phyloP scores from a whole-genome alignment of 1,284 basidiomycete genomes.

The Irpex lacteus region DNA sequence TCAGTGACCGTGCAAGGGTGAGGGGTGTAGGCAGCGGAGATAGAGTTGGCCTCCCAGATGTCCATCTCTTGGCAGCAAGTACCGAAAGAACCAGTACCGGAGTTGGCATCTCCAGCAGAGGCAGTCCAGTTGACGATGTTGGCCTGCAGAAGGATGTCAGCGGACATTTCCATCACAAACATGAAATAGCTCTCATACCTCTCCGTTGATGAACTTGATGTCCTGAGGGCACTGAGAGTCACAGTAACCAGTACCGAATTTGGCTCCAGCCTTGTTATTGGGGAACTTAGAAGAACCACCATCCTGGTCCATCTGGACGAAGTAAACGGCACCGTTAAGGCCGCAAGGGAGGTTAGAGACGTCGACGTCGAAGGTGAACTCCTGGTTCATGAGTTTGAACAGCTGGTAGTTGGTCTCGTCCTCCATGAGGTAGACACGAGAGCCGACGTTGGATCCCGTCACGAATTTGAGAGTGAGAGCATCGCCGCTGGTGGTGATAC shows the following conservation, averaged over 20 bases:
- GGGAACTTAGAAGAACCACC: slow-evolving; percentile 49
- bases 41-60: slow-evolving; percentile 53
- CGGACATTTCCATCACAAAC: too few species aligned
- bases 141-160: slow-evolving; percentile 29
- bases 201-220: slow-evolving; percentile 31
- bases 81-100: slow-evolving; percentile 41
- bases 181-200: neutral
- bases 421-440: slow-evolving; percentile 42
- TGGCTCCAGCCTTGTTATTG: slow-evolving; percentile 54
- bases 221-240: slow-evolving; percentile 34
- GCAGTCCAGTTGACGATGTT: slow-evolving; percentile 43
- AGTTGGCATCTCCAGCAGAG: slow-evolving; percentile 35
- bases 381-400: slow-evolving; percentile 51
- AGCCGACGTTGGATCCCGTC: slow-evolving; percentile 36
- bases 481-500: slow-evolving; percentile 35
- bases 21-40: slow-evolving; percentile 44
- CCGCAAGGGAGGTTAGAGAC: slow-evolving; percentile 38
- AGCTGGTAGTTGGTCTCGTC: slow-evolving; percentile 43
- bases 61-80: slow-evolving; percentile 57
- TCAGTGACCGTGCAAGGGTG: slow-evolving; percentile 42
- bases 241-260: slow-evolving; percentile 33
- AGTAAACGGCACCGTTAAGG: slow-evolving; percentile 39
- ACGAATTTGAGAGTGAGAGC: slow-evolving; percentile 38
- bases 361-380: slow-evolving; percentile 58
- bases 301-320: slow-evolving; percentile 46